phyloP scores from a whole-genome alignment of 768 basidiomycete genomes.

The Lentinula boryana region DNA sequence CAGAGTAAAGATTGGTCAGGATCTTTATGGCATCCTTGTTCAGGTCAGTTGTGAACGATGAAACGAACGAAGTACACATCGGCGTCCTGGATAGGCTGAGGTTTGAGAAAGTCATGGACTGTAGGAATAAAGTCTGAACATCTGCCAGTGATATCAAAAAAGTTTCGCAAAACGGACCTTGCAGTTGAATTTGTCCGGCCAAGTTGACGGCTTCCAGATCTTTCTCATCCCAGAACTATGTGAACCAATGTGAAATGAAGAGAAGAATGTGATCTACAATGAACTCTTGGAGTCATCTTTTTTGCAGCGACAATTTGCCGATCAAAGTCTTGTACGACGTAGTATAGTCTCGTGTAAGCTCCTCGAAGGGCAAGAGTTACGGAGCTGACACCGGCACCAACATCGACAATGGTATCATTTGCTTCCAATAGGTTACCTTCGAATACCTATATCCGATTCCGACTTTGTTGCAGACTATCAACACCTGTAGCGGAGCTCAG shows the following conservation, averaged over 20 bases:
- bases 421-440: conserved; percentile 13
- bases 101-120: conserved; percentile 26
- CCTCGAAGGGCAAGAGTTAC: conserved; percentile 27
- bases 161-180: conserved; percentile 12
- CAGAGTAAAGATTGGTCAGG: conserved; percentile 16
- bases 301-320: conserved; percentile 48
- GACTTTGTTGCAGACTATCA: conserved; percentile 25
- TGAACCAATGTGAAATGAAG: background rate
- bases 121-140: background rate
- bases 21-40: conserved; percentile 17
- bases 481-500: conserved; percentile 23
- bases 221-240: conserved; percentile 20
- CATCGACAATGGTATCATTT: conserved; percentile 21
- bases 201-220: conserved; percentile 18
- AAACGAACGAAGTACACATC: conserved; percentile 20
- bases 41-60: conserved; percentile 27
- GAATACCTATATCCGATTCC: conserved; percentile 16
- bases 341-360: conserved; percentile 31
- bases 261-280: no score
- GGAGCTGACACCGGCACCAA: conserved; percentile 21
- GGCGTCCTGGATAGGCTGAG: conserved; percentile 21
- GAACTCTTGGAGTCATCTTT: conserved; percentile 6
- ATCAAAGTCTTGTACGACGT: conserved; percentile 60
- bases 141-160: background rate
- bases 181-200: conserved; percentile 20